Evolutionary conservation across 2,329 filamentous ascomycete species (phyloP), one percentile per base, ranked within the genome.

Genomic region (Cercospora citrullina): DNA sequence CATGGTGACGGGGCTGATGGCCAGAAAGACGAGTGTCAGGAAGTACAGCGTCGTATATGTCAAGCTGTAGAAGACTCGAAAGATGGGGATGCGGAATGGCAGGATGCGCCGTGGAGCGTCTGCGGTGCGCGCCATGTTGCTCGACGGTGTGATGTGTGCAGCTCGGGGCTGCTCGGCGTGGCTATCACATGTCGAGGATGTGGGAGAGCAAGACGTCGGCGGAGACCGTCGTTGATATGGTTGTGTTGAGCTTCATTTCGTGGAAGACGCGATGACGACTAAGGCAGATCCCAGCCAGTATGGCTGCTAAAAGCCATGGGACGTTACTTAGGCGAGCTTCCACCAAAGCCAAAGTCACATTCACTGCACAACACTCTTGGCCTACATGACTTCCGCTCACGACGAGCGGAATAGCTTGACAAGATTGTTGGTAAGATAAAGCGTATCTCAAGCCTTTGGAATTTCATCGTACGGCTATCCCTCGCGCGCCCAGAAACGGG

Each of bases 31-130:
- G 73, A 92, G 79, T 39, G 94, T 87, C 74, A 96, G 77, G 74
- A 94, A 79, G 78, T 90, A 90, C 76, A 97, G 85, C 74, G 93
- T 79, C 68, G 89, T 87, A 80, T 96, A 98, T 72, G 90, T 85
- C 65, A 73, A 67, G 77, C 86, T 89, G 83, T 97, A 97, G 81
- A 94, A 87, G 79, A 96, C 88, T 78, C 89, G 89, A 79, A 91
- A 93, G 76, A 94, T 81, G 69, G 89, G 84, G 72, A 84, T 82
- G 73, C 80, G 81, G 73, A 84, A 78, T 42, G 75, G 75, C 30
- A 77, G 72, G 23, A 76, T 63, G 60, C 71, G 74, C 61, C 71
- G 65, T 31, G 68, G 65, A 53, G 60, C 62, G 23, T 66, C 63
- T n/a, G 57, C 65, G n/a, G 30, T 62, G 30, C 63, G 67, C 26